Conservation (phyloP, 1,139 yeast species). For the Saccharomyces uvarum region DNA sequence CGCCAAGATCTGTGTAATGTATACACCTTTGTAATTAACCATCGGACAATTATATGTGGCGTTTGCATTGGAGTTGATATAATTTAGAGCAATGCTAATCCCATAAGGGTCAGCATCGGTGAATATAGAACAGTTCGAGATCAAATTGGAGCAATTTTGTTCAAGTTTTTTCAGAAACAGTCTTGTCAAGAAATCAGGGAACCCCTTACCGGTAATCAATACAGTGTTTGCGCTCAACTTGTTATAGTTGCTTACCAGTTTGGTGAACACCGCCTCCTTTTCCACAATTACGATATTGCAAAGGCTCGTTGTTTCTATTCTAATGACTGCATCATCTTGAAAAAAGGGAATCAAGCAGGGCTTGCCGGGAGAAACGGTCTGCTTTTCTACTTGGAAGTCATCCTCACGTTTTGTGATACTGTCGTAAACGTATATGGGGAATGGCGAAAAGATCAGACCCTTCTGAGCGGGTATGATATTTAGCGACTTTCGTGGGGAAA, state of each 20-base stretch:
- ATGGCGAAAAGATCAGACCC: conserved; percentile 27
- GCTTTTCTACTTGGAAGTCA: conserved; percentile 5
- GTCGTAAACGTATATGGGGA: conserved; percentile 6
- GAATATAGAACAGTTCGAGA: conserved; percentile 13
- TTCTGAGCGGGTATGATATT: conserved; percentile 32
- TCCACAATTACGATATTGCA: conserved; percentile 23
- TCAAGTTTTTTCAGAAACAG: conserved; percentile 20
- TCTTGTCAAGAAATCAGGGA: conserved; percentile 31
- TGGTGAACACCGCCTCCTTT: conserved; percentile 30
- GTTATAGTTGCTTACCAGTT: conserved; percentile 10
- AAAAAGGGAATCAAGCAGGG: conserved; percentile 14
- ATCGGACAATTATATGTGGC: conserved; percentile 9
- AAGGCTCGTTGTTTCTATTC: conserved; percentile 3
- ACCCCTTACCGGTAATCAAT: conserved; percentile 34
- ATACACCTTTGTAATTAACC: conserved; percentile 19
- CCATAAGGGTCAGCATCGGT: conserved; percentile 36
- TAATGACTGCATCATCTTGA: conserved; percentile 6
- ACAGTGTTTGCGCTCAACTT: conserved; percentile 12
- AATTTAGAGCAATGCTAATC: conserved; percentile 28
- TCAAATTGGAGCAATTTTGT: conserved; percentile 3
- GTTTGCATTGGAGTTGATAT: conserved; percentile 12
- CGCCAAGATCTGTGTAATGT: conserved; percentile 15
- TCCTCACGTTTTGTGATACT: conserved; percentile 7
- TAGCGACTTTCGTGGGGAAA: conserved; percentile 15
- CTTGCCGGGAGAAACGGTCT: not conserved